phyloP scores from a whole-genome alignment of 768 basidiomycete genomes.

The Boletus coccyginus region DNA sequence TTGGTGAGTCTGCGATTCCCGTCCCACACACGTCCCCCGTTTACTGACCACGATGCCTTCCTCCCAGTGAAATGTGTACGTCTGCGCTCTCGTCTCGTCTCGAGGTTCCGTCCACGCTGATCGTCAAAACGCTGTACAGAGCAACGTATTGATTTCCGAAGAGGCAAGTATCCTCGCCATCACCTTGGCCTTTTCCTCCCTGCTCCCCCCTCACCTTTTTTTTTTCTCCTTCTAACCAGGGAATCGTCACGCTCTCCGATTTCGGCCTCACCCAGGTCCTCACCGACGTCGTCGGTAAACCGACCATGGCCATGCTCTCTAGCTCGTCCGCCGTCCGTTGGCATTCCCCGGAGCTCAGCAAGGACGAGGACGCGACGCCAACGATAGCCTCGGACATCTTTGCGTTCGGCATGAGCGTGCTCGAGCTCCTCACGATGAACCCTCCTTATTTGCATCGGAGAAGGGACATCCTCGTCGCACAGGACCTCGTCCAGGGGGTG shows the following conservation, averaged over 20 bases:
- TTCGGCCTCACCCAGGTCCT: slow-evolving; percentile 65
- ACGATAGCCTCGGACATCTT: slow-evolving; percentile 53
- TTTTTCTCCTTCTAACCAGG: slow-evolving; percentile 31
- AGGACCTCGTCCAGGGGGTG: slow-evolving; percentile 38
- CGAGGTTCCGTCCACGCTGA: slow-evolving; percentile 2
- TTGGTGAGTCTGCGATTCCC: slow-evolving; percentile 41
- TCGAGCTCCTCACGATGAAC: slow-evolving; percentile 54
- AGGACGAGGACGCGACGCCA: slow-evolving; percentile 39
- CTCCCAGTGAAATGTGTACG: slow-evolving; percentile 58
- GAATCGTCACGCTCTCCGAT: slow-evolving; percentile 55
- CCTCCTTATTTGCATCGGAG: slow-evolving; percentile 49
- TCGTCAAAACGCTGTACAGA: slow-evolving; percentile 29
- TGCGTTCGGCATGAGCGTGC: slow-evolving; percentile 57
- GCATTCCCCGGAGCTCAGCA: slow-evolving; percentile 59
- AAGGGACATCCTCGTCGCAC: slow-evolving; percentile 50
- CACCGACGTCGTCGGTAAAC: slow-evolving; percentile 52
- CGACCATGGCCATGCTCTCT: slow-evolving; percentile 46
- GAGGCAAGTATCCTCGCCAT: slow-evolving; percentile 30
- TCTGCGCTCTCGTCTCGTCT: slow-evolving; percentile 3
- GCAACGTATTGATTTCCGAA: slow-evolving; percentile 57
- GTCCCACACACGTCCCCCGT: background rate
- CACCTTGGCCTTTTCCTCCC: background rate
- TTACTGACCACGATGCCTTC: slow-evolving; percentile 1
- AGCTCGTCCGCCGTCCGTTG: slow-evolving; percentile 49
- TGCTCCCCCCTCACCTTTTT: background rate